phyloP scores from a whole-genome alignment of 1,139 yeast species.

The Arxiozyma slooffiae region DNA sequence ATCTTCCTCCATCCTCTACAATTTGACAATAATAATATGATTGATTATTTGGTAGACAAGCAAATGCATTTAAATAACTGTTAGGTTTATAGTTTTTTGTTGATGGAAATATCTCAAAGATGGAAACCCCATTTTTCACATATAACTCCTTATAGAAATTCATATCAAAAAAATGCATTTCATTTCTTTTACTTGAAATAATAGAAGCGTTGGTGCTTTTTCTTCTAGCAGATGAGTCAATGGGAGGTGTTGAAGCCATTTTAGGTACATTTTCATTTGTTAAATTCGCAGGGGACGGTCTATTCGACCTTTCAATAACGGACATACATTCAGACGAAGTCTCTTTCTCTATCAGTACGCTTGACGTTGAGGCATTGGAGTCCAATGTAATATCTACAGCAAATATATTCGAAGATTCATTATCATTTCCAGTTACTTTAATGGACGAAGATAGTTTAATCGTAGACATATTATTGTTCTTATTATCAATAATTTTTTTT shows the following conservation, averaged over 20 bases:
- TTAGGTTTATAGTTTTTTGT: neutral
- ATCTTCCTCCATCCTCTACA: neutral
- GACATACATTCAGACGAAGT: neutral
- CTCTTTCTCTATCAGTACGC: neutral
- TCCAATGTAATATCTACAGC: neutral
- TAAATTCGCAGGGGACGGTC: no score
- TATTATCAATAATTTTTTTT: no score
- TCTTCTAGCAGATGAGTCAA: no score
- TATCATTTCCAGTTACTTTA: neutral
- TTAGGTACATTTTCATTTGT: no score
- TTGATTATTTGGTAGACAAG: neutral
- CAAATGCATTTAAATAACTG: neutral
- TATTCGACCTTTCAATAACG: no score
- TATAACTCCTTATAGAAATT: neutral
- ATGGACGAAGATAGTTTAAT: neutral
- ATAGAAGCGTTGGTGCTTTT: no score
- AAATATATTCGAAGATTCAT: neutral
- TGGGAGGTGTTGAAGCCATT: no score
- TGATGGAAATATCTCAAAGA: neutral
- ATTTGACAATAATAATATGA: neutral
- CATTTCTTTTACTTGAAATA: no score
- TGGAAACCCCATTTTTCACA: neutral
- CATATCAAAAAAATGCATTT: no score
- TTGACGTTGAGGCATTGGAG: neutral
- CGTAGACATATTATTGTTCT: neutral